Evolutionary conservation across 768 basidiomycete genomes (phyloP), one percentile per base, ranked within the genome.

Genomic region (Agaricus blazei): DNA sequence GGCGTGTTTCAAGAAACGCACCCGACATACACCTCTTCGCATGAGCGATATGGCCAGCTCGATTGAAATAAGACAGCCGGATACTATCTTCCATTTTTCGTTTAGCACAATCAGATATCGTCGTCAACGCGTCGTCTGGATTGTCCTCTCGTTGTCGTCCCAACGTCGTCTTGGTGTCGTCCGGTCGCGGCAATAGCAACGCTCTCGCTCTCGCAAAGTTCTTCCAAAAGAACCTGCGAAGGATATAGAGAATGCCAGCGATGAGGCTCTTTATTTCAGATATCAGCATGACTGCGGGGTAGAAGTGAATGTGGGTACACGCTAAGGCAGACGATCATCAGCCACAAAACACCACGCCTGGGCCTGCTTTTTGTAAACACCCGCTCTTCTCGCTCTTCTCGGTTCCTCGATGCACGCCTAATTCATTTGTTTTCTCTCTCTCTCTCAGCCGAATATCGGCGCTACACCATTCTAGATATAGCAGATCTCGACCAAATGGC

Each of bases 21-120:
- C 73, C 87, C 19, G 76, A 72, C 23, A 94, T 68, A 65, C 87
- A 92, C 51, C 89, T 77, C 52, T 75, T 77, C 56, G 80, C 84
- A 65, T 90, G 89, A 11, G 72, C 69, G 45, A 80, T 80, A 64
- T 93, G 91, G 8, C 78, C 78, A 19, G 70, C 64, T 9, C 76
- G 75, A 24, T 70, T 65, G 37, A 87, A 65, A 56, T 58, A 57
- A 15, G 70, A 69, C 44, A 73, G 63, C 57, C 59, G 61, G 34
- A 55, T 24, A 1, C 28, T 28, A 8, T 48, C 54, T 47, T 48
- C 45, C 29, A 14, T 55, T 9, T 40, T 38, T 2, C 8, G 7
- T 11, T 34, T 34, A 11, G 7, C 34, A 34, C 34, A 34, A 11
- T 34, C 34, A 11, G 34, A 34, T 34, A 34, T 34, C 34, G 34